Evolutionary conservation across 169 alveolate species (phyloP).

Genomic region (Cryptosporidium muris): DNA sequence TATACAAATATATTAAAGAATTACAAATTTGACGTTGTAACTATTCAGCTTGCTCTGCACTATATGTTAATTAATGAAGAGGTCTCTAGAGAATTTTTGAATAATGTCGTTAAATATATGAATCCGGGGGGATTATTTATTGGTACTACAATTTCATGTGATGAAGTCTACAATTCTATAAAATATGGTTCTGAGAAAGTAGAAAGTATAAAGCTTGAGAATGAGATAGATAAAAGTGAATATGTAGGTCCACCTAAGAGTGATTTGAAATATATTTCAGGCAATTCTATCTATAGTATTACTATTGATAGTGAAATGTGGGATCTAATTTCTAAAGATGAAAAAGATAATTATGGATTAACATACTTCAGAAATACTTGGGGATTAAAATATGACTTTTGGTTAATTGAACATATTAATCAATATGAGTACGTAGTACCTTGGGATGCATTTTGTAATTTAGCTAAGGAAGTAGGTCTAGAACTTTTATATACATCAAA

Average conservation of each 20-base stretch:
- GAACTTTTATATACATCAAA: conserved; percentile 48
- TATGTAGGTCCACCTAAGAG: conserved; percentile 59
- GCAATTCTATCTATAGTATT: conserved; percentile 76
- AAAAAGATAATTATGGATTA: conserved; percentile 16
- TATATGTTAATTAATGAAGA: conserved; percentile 88
- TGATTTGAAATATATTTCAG: conserved; percentile 71
- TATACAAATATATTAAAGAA: conserved; percentile 63
- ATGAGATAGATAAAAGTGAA: conserved; percentile 66
- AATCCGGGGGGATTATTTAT: conserved; percentile 88
- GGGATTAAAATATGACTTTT: conserved; percentile 80
- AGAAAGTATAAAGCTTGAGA: conserved; percentile 8
- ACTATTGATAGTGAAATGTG: conserved; percentile 72
- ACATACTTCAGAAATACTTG: conserved; percentile 71
- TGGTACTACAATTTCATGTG: conserved; percentile 83
- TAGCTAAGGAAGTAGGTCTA: conserved; percentile 63
- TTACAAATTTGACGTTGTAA: conserved; percentile 81
- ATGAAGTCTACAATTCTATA: conserved; percentile 41
- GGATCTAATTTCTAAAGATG: conserved; percentile 67
- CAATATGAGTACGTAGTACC: conserved; percentile 77
- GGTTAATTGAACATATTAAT: conserved; percentile 77
- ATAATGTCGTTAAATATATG: conserved; percentile 80
- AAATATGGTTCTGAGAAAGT: conserved; percentile 22
- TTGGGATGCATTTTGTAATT: conserved; percentile 65
- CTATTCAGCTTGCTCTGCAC: conserved; percentile 92
- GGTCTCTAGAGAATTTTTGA: conserved; percentile 84